Base-by-base conservation (phyloP, 2,329 filamentous ascomycete genomes). In the Fusarium sp. region DNA sequence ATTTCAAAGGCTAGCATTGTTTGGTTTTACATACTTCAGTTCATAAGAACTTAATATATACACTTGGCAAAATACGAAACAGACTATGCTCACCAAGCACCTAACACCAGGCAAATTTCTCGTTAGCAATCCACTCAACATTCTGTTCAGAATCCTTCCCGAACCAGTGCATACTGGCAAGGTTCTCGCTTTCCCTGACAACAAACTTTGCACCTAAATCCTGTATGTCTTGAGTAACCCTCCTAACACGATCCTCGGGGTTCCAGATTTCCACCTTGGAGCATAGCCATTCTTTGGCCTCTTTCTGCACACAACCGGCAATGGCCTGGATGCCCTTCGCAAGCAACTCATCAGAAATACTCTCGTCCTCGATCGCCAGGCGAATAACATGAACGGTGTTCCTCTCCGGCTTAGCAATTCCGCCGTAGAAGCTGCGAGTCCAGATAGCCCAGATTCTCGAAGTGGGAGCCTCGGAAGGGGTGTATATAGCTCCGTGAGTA, bases 231-330 rank as follows among this genome's bases (percentile, higher is more conserved):
- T 80, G 75, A 1, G 88, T 76, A 36, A 89, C 68, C 13, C 74
- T 61, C 72, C 73, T 73, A 25, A 88, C 73, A 61, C 82, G 69
- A 7, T 84, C 78, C 5, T 83, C 84, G 0, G 93, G 93, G 72
- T 95, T 96, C 94, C 94, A 98, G 47, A 94, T 80, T 73, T 93
- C 85, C 4, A 97, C 85, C 41, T 86, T 82, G 36, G 82, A 80
- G 78, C 92, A 86, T 40, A 84, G 79, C 90, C 91, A 96, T 53
- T 85, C 80, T 4, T 80, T 77, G 2, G 93, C 93, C 75, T 96
- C 87, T 8, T 77, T 77, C 70, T 89, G 87, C 5, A 92, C 93
- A 40, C 88, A 79, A 38, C 78, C 76, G 40, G 96, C 73, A 25
- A 97, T 82, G 3, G 85, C 84, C 34, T 82, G 80, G 57, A 96